Percentiles rank a stretch among this genome's conserved stretches.
phyloP scores from a whole-genome alignment of 2,329 filamentous ascomycete species.

The Cadophora malorum region DNA sequence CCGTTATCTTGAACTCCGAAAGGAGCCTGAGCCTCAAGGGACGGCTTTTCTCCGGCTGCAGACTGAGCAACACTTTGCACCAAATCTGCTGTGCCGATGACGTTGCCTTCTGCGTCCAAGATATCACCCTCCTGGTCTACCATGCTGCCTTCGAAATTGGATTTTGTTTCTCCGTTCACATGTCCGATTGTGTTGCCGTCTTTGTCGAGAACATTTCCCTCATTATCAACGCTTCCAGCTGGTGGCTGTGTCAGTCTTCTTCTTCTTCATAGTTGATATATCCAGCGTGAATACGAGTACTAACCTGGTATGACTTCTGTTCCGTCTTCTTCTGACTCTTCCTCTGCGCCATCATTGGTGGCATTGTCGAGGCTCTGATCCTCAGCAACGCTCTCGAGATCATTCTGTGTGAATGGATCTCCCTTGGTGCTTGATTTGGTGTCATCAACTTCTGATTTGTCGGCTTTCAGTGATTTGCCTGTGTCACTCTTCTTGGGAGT shows the following conservation, averaged over 20 bases:
- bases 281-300: neutral
- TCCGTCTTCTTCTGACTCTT: conserved; percentile 30
- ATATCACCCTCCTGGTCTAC: conserved; percentile 63
- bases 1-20: conserved; percentile 57
- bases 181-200: conserved; percentile 59
- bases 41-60: conserved; percentile 50
- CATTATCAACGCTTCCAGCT: conserved; percentile 49
- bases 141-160: conserved; percentile 57
- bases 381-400: conserved; percentile 17
- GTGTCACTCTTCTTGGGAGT: conserved; percentile 16
- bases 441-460: conserved; percentile 15
- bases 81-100: conserved; percentile 47
- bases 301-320: conserved; percentile 20
- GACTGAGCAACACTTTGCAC: conserved; percentile 13
- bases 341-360: conserved; percentile 24
- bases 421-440: conserved; percentile 10
- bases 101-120: conserved; percentile 59
- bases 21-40: conserved; percentile 59
- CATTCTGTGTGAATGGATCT: conserved; percentile 13
- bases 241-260: neutral
- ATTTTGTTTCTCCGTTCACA: conserved; percentile 69
- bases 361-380: conserved; percentile 2
- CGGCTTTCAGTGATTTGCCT: neutral
- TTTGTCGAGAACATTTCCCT: conserved; percentile 61
- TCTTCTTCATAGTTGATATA: too few relatives aligned